phyloP scores from a whole-genome alignment of 129 eudicot genomes.

The Dittrichia graveolens region DNA sequence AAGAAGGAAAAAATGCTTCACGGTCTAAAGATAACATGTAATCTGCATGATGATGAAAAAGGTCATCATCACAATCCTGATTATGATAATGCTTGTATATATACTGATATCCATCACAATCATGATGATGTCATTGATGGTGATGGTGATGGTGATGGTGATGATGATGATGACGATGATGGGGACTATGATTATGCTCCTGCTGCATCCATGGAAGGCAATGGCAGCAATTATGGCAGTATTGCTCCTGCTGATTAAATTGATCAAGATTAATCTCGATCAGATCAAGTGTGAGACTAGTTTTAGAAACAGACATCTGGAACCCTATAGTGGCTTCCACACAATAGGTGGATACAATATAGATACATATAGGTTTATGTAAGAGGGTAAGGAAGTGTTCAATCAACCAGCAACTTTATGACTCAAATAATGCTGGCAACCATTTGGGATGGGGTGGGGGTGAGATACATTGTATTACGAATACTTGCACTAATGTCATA shows the following conservation, averaged over 20 bases:
- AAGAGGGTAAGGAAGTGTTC: background rate
- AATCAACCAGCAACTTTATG: background rate
- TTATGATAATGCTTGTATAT: slow-evolving; percentile 19
- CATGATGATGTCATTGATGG: slow-evolving; percentile 38
- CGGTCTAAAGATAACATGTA: slow-evolving; percentile 24
- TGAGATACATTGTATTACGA: background rate
- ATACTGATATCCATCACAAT: slow-evolving; percentile 17
- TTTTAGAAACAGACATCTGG: slow-evolving; percentile 21
- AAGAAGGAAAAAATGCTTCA: slow-evolving; percentile 32
- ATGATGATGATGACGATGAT: slow-evolving; percentile 40
- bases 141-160: slow-evolving; percentile 35
- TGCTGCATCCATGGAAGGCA: slow-evolving; percentile 51
- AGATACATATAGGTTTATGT: background rate
- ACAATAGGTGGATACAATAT: slow-evolving; percentile 14
- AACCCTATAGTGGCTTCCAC: slow-evolving; percentile 15
- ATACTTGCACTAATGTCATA: slow-evolving; percentile 14
- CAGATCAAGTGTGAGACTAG: slow-evolving; percentile 24
- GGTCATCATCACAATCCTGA: slow-evolving; percentile 17
- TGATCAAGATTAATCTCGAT: slow-evolving; percentile 15
- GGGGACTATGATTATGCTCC: slow-evolving; percentile 48
- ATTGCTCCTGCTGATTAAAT: slow-evolving; percentile 4
- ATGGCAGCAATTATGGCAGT: background rate
- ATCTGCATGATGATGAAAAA: slow-evolving; percentile 14
- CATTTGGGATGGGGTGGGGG: background rate
- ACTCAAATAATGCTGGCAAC: background rate